phyloP scores from a whole-genome alignment of 2,329 filamentous ascomycete genomes.

The Ophiostoma quercus region DNA sequence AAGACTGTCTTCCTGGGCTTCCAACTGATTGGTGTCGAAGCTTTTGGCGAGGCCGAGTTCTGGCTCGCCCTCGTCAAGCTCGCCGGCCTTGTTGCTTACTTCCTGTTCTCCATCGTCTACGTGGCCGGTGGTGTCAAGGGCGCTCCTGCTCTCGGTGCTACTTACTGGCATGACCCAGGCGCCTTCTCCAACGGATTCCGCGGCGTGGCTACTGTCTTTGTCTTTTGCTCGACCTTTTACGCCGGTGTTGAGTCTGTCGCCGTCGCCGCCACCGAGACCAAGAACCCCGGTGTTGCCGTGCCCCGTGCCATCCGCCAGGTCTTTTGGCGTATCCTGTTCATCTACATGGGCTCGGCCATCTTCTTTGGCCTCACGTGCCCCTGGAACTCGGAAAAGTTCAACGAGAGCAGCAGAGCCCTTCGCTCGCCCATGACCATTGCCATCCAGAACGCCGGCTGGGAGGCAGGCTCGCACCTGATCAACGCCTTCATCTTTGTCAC shows the following conservation, averaged over 20 bases:
- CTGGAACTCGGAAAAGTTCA: conserved; percentile 59
- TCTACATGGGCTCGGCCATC: conserved; percentile 65
- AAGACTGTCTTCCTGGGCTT: conserved; percentile 57
- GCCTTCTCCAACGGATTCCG: conserved; percentile 65
- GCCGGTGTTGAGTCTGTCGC: conserved; percentile 61
- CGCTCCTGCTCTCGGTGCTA: conserved; percentile 58
- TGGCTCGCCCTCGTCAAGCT: conserved; percentile 73
- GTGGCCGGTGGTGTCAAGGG: conserved; percentile 62
- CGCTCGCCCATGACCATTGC: conserved; percentile 70
- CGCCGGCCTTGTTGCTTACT: conserved; percentile 63
- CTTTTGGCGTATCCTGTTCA: conserved; percentile 57
- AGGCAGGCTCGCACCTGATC: conserved; percentile 68
- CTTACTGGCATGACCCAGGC: conserved; percentile 67
- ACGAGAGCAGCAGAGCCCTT: conserved; percentile 56
- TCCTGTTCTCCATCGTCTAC: conserved; percentile 69
- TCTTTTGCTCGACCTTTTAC: conserved; percentile 66
- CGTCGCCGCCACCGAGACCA: conserved; percentile 58
- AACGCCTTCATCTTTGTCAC: conserved; percentile 73
- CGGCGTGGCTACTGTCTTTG: conserved; percentile 60
- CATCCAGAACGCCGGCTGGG: conserved; percentile 67
- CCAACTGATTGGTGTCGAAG: conserved; percentile 65
- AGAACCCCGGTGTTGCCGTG: conserved; percentile 52
- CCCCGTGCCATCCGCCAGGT: conserved; percentile 56
- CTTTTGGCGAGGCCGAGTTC: conserved; percentile 75
- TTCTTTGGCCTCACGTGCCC: conserved; percentile 72